Evolutionary conservation across 2,329 filamentous ascomycete genomes (phyloP).

Genomic region (Scedosporium dehoogii): DNA sequence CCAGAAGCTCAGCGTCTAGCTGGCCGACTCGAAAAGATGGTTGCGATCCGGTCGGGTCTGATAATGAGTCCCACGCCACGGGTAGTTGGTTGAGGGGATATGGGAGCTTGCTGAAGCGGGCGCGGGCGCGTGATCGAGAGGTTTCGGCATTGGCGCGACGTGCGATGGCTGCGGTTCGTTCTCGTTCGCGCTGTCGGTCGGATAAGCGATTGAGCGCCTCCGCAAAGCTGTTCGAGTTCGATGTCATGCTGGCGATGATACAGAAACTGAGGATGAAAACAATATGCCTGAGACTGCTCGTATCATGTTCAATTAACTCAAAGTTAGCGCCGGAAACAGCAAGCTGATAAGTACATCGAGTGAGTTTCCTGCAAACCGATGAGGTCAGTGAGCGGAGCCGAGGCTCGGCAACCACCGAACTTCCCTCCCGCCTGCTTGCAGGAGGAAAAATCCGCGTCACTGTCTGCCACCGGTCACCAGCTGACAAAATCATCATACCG

Average conservation of each 20-base stretch:
- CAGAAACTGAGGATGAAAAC: not conserved
- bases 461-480: not conserved
- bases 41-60: slow-evolving; percentile 65
- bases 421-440: not conserved
- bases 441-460: not conserved
- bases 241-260: slow-evolving; percentile 30
- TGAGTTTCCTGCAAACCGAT: not conserved
- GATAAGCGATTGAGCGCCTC: slow-evolving; percentile 81
- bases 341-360: not conserved
- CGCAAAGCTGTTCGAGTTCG: slow-evolving; percentile 59
- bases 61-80: slow-evolving; percentile 58
- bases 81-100: slow-evolving; percentile 53
- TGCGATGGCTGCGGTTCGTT: slow-evolving; percentile 48
- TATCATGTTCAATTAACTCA: not conserved
- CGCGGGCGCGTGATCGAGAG: slow-evolving; percentile 41
- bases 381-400: not conserved
- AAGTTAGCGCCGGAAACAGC: not conserved
- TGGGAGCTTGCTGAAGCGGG: slow-evolving; percentile 47
- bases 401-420: slow-evolving; percentile 4
- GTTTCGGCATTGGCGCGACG: slow-evolving; percentile 29
- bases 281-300: not conserved
- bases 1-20: slow-evolving; percentile 88
- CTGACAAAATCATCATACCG: not conserved
- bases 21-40: slow-evolving; percentile 91
- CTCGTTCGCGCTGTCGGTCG: slow-evolving; percentile 68